Base-by-base conservation (phyloP, 495 filamentous ascomycete species). In the Penicillium bovifimosum region DNA sequence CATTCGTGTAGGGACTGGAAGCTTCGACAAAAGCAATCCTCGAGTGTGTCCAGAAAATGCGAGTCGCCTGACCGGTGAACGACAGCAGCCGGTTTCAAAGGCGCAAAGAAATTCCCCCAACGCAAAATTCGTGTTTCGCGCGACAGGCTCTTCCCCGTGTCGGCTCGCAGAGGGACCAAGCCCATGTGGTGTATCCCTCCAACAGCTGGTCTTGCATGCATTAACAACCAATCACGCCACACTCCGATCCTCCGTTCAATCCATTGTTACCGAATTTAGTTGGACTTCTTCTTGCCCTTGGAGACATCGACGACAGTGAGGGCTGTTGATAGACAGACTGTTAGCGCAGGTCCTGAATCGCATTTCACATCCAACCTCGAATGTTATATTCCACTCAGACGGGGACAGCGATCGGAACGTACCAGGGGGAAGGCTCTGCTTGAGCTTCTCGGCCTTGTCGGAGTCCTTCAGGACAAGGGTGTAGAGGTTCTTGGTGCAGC, bases 361-460 rank as follows among this genome's bases (percentile, higher is more conserved):
- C 9, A 41, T 17, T 34, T 24, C 43, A 48, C 4, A 0, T 10
- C 28, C 36, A 32, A 26, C 10, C 28, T 18, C 18, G 20, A 38
- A 35, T 47, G 36, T 33, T 47, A 47, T 52, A 44, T 50, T 54
- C 26, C 24, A 27, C 36, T 33, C n/a, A 49, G 11, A 11, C 13
- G 31, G 41, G 18, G 32, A 27, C 20, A 31, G 56, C 50, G 50
- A 45, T 45, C 41, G 41, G 2, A 63, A 77, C 87, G 66, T 86
- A 97, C 93, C 82, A 66, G 93, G 95, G 56, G 93, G 95, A 52
- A 99, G 80, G 75, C 84, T 89, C 85, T 97, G 92, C 88, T 96
- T 97, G 58, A 99, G 85, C 87, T 99, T 99, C 80, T 97, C 93
- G 71, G 92, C 93, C 88, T 96, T 97, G 64, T 96, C 93, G 65